Evolutionary conservation across 2,329 filamentous ascomycete genomes (phyloP).

Genomic region (Biscogniauxia mediterranea): DNA sequence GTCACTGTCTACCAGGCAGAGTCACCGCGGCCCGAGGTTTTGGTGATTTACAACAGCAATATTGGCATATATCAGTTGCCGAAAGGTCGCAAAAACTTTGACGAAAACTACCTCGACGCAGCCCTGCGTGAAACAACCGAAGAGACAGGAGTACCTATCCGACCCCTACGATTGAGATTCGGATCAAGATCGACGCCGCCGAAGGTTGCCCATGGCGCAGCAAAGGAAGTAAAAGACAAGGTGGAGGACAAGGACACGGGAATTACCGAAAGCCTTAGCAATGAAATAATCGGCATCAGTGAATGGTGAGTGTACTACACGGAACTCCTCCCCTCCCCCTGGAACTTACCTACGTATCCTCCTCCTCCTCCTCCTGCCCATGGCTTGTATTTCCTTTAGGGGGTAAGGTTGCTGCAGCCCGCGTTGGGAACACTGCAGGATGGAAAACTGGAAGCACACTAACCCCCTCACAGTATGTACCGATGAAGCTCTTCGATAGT

Average conservation of each 20-base stretch:
- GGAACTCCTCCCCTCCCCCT: neutral
- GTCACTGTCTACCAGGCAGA: constrained; percentile 41
- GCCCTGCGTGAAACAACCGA: constrained; percentile 48
- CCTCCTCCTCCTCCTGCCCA: neutral
- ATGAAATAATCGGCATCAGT: constrained; percentile 29
- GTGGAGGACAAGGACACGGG: constrained; percentile 26
- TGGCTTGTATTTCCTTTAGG: neutral
- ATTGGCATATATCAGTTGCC: constrained; percentile 46
- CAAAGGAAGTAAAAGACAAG: constrained; percentile 14
- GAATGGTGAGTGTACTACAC: constrained; percentile 26
- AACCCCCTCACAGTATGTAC: constrained; percentile 21
- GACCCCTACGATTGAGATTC: constrained; percentile 39
- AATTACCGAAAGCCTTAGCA: constrained; percentile 27
- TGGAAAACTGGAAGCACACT: neutral
- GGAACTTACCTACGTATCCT: too few species aligned
- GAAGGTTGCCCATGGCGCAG: constrained; percentile 11
- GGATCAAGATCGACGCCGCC: constrained; percentile 43
- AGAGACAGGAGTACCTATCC: constrained; percentile 44
- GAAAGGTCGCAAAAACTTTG: constrained; percentile 49
- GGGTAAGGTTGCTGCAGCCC: constrained; percentile 7
- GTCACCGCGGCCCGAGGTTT: constrained; percentile 31
- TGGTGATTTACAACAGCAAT: constrained; percentile 43
- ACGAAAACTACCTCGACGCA: constrained; percentile 40
- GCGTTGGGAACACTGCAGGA: neutral
- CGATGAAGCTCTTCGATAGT: constrained; percentile 1